These are phyloP conservation scores for Lobosporangium transversale DNA, from an alignment of 192 early-diverging fungal genomes.

Conservation along the genomic window DNA sequence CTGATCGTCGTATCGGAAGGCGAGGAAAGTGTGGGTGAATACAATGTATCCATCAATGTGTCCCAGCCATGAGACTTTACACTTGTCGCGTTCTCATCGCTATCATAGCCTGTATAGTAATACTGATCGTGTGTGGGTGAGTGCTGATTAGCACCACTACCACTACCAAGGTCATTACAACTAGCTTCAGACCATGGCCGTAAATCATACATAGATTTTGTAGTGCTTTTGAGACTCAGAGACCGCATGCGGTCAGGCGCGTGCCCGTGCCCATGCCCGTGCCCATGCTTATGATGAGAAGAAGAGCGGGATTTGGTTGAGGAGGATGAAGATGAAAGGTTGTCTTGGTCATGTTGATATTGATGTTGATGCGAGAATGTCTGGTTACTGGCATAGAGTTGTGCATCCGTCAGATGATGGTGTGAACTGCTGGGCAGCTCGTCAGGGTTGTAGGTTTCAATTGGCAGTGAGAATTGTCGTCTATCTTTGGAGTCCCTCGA, in stretches of 20 bases:
- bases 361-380: background rate
- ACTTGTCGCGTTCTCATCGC: conserved; percentile 19
- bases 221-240: conserved; percentile 46
- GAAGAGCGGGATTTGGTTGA: conserved; percentile 14
- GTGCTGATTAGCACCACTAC: no score
- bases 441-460: conserved; percentile 6
- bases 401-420: background rate
- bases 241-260: conserved; percentile 24
- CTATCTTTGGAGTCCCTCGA: background rate
- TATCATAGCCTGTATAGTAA: conserved; percentile 25
- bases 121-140: conserved; percentile 15
- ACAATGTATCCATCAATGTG: conserved; percentile 44
- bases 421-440: background rate
- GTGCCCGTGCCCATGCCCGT: background rate
- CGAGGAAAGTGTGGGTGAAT: conserved; percentile 27
- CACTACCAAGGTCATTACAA: no score
- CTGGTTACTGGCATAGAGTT: conserved; percentile 2
- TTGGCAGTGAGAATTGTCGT: conserved; percentile 24
- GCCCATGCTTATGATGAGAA: background rate
- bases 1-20: conserved; percentile 26
- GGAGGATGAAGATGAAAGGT: conserved; percentile 11
- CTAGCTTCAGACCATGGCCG: conserved; percentile 38
- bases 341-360: conserved; percentile 1
- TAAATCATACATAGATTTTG: conserved; percentile 51
- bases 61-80: conserved; percentile 38